These are phyloP conservation scores for Geotrichum histeridarum DNA, from an alignment of 1,139 yeast genomes.

Conservation along the genomic window DNA sequence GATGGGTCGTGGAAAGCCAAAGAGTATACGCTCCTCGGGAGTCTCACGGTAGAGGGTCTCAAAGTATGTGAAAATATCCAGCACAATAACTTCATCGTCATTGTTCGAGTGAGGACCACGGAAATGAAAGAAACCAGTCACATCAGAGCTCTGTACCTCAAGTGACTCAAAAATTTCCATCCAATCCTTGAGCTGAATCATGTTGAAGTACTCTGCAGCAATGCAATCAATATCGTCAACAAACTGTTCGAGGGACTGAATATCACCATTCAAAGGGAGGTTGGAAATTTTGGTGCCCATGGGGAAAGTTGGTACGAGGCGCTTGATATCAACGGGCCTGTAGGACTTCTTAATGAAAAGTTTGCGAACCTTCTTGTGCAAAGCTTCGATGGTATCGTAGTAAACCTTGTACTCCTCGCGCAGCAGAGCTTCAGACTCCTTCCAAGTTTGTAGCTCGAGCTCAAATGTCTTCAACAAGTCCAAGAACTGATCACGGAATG, in stretches of 20 bases:
- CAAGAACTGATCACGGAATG: slow-evolving; percentile 57
- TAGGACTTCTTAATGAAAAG: slow-evolving; percentile 73
- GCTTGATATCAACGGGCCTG: slow-evolving; percentile 52
- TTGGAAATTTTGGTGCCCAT: slow-evolving; percentile 26
- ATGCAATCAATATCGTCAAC: slow-evolving; percentile 61
- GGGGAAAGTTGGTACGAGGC: slow-evolving; percentile 28
- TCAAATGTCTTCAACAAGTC: slow-evolving; percentile 66
- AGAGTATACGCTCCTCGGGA: slow-evolving; percentile 32
- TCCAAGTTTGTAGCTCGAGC: slow-evolving; percentile 68
- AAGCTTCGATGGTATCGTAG: slow-evolving; percentile 43
- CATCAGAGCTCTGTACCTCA: slow-evolving; percentile 57
- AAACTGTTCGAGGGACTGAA: slow-evolving; percentile 46
- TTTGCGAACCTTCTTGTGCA: slow-evolving; percentile 66
- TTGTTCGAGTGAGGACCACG: slow-evolving; percentile 42
- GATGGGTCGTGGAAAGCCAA: slow-evolving; percentile 65
- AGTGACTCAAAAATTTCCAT: slow-evolving; percentile 64
- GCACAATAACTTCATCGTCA: slow-evolving; percentile 57
- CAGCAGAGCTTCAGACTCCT: slow-evolving; percentile 29
- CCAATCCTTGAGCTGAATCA: slow-evolving; percentile 74
- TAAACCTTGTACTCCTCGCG: slow-evolving; percentile 34
- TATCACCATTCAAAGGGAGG: slow-evolving; percentile 27
- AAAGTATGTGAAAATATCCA: slow-evolving; percentile 68
- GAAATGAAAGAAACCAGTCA: slow-evolving; percentile 58
- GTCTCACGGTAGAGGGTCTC: slow-evolving; percentile 47
- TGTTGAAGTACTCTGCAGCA: slow-evolving; percentile 54